Base-by-base conservation (phyloP, 2,329 filamentous ascomycete genomes). In the Botrytis medusae region DNA sequence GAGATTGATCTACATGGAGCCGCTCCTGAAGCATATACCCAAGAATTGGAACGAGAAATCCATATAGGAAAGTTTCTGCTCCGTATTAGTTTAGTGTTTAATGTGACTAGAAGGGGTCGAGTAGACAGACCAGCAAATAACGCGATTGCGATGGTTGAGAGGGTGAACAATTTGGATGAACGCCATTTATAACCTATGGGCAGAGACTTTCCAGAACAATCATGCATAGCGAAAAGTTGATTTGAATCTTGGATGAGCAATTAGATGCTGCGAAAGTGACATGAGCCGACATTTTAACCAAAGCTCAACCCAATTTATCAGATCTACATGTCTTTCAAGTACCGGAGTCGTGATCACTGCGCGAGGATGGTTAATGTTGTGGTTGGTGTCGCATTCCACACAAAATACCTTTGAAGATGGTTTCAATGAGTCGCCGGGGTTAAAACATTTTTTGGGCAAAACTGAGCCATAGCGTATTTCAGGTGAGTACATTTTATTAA, bases 31-130 rank as follows among this genome's bases (percentile, higher is more conserved):
- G 42, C 42, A 67, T 67, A 37, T 67, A 51, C 34, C 44, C 64
- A 7, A 67, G 32, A 4, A 67, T 67, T 20, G 64, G 64, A 3
- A 67, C 44, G 10, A 67, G 29, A 40, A 67, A 67, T 25, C 64
- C 64, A 51, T 67, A 67, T 8, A 67, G 64, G 10, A 67, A 67
- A 51, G 44, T 67, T n/a, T 67, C 64, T 67, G 14, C 32, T 40
- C 10, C 22, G 10, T n/a, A 25, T 51, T 67, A 51, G 44, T 67
- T 18, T 10, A 6, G 1, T 40, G 10, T 51, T n/a, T 2, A 10
- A 67, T 29, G 14, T 37, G 42, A 12, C 8, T 34, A 12, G 34
- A 51, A 18, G 10, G 8, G 18, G 12, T 20, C 8, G 6, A 6
- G 14, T 7, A 37, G 29, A 67, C 64, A 37, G 5, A 67, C 64